phyloP scores from a whole-genome alignment of 208 protist species.

The Lotmaria passim region DNA sequence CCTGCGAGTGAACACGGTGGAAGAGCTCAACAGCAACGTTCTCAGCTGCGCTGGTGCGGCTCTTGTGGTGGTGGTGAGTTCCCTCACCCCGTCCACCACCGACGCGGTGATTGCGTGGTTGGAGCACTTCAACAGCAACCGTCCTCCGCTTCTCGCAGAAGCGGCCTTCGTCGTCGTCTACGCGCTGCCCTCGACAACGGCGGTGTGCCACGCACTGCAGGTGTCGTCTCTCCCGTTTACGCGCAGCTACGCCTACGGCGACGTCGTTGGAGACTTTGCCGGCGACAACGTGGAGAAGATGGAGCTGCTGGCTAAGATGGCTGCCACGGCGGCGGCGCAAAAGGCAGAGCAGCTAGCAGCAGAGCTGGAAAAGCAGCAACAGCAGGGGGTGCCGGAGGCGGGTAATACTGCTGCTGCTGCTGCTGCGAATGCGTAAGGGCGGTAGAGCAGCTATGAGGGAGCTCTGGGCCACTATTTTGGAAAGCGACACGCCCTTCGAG shows the following conservation, averaged over 20 bases:
- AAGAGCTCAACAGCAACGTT: slow-evolving; percentile 61
- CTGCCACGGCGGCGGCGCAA: slow-evolving; percentile 39
- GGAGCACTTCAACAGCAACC: slow-evolving; percentile 74
- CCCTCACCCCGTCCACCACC: slow-evolving; percentile 51
- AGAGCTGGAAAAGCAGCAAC: slow-evolving; percentile 32
- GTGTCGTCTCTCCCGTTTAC: slow-evolving; percentile 58
- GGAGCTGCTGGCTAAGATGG: slow-evolving; percentile 61
- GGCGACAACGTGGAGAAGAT: slow-evolving; percentile 83
- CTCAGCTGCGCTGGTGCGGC: slow-evolving; percentile 40
- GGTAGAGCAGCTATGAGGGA: no score
- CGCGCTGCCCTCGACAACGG: slow-evolving; percentile 39
- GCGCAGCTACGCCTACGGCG: slow-evolving; percentile 69
- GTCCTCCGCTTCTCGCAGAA: slow-evolving; percentile 40
- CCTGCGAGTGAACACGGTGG: slow-evolving; percentile 42
- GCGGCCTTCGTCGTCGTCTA: slow-evolving; percentile 70
- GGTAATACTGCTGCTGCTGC: slow-evolving; percentile 19
- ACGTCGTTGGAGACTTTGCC: slow-evolving; percentile 44
- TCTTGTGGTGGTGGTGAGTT: slow-evolving; percentile 64
- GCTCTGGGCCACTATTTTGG: no score
- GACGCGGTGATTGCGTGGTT: slow-evolving; percentile 54
- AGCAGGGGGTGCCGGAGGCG: slow-evolving; percentile 10
- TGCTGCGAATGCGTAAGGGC: slow-evolving; percentile 1
- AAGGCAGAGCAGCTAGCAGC: slow-evolving; percentile 40
- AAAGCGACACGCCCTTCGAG: no score
- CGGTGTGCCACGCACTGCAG: slow-evolving; percentile 50